These are phyloP conservation scores for Fraxinus ornus DNA, from an alignment of 305 asterid species.

Conservation along the genomic window DNA sequence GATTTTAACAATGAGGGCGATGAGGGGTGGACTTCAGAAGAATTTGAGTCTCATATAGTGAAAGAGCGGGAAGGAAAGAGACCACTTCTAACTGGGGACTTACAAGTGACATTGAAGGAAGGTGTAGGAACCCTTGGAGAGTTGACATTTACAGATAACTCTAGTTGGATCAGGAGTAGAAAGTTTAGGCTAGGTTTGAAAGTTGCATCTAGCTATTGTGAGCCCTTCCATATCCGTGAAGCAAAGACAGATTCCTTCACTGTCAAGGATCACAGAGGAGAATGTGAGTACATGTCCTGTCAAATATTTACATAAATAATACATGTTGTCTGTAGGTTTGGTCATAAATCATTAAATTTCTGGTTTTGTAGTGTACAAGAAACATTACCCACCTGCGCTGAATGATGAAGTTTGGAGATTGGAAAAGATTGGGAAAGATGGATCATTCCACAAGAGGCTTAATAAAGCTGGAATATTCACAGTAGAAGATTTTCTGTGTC, in stretches of 20 bases:
- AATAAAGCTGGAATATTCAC: slow-evolving; percentile 61
- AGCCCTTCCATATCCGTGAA: slow-evolving; percentile 66
- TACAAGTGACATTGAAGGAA: slow-evolving; percentile 78
- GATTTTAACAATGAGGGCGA: slow-evolving; percentile 90
- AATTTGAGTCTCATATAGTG: slow-evolving; percentile 81
- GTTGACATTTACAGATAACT: slow-evolving; percentile 87
- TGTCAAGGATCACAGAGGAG: slow-evolving; percentile 99
- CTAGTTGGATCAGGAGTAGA: slow-evolving; percentile 98
- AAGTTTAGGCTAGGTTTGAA: slow-evolving; percentile 87
- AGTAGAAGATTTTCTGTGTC: slow-evolving; percentile 83
- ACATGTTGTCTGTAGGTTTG: neutral
- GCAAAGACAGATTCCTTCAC: slow-evolving; percentile 93
- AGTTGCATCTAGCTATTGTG: slow-evolving; percentile 59
- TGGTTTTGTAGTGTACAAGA: slow-evolving; percentile 78
- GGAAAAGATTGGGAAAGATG: slow-evolving; percentile 96
- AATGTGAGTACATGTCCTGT: slow-evolving; percentile 51
- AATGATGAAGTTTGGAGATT: slow-evolving; percentile 95
- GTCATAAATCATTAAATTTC: slow-evolving; percentile 15
- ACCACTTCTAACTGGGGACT: slow-evolving; percentile 85
- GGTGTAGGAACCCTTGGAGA: slow-evolving; percentile 97
- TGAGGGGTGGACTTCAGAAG: slow-evolving; percentile 84
- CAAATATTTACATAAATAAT: neutral
- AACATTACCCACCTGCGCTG: slow-evolving; percentile 93
- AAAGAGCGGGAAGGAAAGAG: slow-evolving; percentile 95
- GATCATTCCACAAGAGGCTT: slow-evolving; percentile 92